These are phyloP conservation scores for Thalassiosira profunda DNA, from an alignment of 108 stramenopile genomes.

Conservation along the genomic window DNA sequence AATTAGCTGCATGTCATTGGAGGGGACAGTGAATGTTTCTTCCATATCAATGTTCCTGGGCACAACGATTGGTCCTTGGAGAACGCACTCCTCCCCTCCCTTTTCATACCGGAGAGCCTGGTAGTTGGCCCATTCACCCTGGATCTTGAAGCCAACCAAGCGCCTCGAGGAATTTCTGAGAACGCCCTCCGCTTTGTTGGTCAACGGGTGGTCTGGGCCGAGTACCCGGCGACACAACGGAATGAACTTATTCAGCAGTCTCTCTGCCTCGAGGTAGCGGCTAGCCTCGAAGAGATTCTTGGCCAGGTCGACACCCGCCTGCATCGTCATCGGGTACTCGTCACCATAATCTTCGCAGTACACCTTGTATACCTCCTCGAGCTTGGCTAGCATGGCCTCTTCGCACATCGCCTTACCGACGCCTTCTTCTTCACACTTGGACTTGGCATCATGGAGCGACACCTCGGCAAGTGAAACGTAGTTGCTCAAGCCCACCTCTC, in stretches of 20 bases:
- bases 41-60: constrained; percentile 2
- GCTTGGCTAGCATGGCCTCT: too few relatives aligned
- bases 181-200: background rate
- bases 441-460: too few relatives aligned
- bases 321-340: background rate
- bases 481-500: too few relatives aligned
- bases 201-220: constrained; percentile 2
- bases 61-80: constrained; percentile 9
- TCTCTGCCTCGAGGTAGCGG: background rate
- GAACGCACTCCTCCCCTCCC: background rate
- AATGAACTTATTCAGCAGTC: background rate
- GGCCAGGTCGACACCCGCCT: background rate
- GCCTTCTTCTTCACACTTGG: too few relatives aligned
- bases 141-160: background rate
- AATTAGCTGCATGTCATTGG: background rate
- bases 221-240: background rate
- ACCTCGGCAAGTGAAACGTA: too few relatives aligned
- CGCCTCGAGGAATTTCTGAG: background rate
- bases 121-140: background rate
- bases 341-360: background rate
- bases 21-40: background rate
- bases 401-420: too few relatives aligned
- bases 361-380: background rate
- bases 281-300: background rate
- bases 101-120: constrained; percentile 9